These are phyloP conservation scores for Neurospora sp. DNA, from an alignment of 495 filamentous ascomycete genomes.

Conservation along the genomic window DNA sequence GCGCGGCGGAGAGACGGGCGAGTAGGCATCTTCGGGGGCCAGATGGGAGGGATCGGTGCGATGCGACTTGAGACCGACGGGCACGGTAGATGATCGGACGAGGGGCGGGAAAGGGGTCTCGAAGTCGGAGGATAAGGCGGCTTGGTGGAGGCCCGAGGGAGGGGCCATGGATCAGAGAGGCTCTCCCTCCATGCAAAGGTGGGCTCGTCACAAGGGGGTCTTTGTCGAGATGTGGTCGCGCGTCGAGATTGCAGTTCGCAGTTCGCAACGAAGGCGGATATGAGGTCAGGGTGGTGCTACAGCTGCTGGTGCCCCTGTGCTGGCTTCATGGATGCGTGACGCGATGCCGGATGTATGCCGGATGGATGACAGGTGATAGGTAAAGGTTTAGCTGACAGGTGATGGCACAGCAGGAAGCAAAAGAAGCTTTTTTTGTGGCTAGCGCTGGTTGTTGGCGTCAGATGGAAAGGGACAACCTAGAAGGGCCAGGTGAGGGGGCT, in stretches of 20 bases:
- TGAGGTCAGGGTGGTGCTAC: neutral
- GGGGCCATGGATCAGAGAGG: slow-evolving; percentile 22
- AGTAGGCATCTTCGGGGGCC: slow-evolving; percentile 77
- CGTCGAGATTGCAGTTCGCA: neutral
- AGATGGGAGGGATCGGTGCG: slow-evolving; percentile 47
- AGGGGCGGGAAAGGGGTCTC: slow-evolving; percentile 19
- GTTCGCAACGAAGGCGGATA: neutral
- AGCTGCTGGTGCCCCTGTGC: neutral
- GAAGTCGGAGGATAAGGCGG: slow-evolving; percentile 19
- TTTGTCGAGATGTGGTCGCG: neutral
- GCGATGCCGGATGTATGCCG: neutral
- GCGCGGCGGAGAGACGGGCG: slow-evolving; percentile 46
- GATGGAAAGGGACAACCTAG: neutral
- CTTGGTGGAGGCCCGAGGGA: slow-evolving; percentile 24
- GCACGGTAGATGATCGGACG: slow-evolving; percentile 33
- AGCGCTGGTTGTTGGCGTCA: neutral
- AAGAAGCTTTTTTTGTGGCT: neutral
- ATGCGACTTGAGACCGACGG: slow-evolving; percentile 22
- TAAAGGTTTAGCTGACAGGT: neutral
- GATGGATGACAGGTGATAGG: neutral
- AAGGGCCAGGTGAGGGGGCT: neutral
- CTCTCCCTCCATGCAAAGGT: slow-evolving; percentile 13
- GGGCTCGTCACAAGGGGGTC: slow-evolving; percentile 1
- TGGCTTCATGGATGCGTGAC: neutral
- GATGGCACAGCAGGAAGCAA: neutral